Evolutionary conservation across 768 basidiomycete genomes (phyloP).

Genomic region (Agrocybe chaxingu): DNA sequence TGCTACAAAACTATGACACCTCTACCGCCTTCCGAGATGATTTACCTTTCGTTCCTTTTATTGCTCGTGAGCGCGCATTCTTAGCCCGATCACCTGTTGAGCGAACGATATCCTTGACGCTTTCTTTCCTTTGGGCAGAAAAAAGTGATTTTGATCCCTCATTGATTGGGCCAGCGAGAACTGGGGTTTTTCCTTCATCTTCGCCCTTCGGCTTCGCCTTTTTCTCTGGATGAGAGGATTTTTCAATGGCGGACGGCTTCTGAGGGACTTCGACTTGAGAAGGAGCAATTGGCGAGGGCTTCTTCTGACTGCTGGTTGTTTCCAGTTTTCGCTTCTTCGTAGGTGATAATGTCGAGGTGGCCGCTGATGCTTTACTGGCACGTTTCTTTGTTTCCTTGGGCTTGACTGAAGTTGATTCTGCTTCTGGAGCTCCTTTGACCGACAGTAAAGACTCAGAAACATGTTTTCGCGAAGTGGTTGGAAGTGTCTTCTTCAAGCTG

Average conservation of each 20-base stretch:
- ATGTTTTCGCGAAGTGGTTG: conserved; percentile 5
- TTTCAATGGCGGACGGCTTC: not conserved
- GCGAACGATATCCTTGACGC: conserved; percentile 30
- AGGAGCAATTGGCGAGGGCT: not conserved
- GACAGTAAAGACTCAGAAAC: not conserved
- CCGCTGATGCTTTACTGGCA: not conserved
- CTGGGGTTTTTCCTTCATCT: not conserved
- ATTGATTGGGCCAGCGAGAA: not conserved
- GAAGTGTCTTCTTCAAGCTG: not conserved
- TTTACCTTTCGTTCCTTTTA: conserved; percentile 11
- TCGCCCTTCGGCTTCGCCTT: conserved; percentile 2
- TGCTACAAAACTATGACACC: not conserved
- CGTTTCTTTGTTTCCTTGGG: not conserved
- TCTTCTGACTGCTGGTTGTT: not conserved
- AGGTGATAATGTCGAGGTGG: conserved; percentile 5
- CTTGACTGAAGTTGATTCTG: not conserved
- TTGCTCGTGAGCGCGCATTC: conserved; percentile 29
- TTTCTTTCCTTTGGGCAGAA: conserved; percentile 6
- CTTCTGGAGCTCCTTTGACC: not conserved
- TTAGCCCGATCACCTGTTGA: conserved; percentile 36
- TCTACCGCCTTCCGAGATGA: not conserved
- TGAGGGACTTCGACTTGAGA: not conserved
- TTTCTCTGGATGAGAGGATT: conserved; percentile 1
- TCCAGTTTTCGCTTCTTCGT: conserved; percentile 23
- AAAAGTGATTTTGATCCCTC: not conserved